These are phyloP conservation scores for Emmonsiellopsis sp. DNA, from an alignment of 2,329 filamentous ascomycete species.

Conservation along the genomic window DNA sequence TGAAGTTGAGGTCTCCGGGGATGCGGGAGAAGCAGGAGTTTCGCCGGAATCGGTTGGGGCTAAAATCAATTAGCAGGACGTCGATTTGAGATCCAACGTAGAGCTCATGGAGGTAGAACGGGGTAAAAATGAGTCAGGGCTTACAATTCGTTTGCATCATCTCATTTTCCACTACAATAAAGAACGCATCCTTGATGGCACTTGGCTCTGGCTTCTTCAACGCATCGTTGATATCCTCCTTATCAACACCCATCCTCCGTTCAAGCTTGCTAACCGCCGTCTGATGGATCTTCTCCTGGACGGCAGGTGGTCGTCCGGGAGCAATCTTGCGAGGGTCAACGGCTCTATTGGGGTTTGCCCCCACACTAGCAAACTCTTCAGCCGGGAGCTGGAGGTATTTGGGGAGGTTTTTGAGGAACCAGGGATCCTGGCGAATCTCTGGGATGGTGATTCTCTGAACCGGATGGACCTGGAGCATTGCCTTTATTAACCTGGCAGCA, in stretches of 20 bases:
- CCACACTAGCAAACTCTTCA: conserved; percentile 87
- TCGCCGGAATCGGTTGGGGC: conserved; percentile 24
- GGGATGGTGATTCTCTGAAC: conserved; percentile 89
- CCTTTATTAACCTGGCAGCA: conserved; percentile 65
- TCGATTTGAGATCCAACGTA: conserved; percentile 1
- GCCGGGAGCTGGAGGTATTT: conserved; percentile 77
- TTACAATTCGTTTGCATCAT: conserved; percentile 90
- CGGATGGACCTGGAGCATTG: conserved; percentile 91
- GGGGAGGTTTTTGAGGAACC: conserved; percentile 83
- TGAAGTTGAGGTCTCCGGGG: neutral
- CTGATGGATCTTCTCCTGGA: conserved; percentile 84
- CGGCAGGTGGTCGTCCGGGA: conserved; percentile 63
- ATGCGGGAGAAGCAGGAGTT: neutral
- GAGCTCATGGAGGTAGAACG: neutral
- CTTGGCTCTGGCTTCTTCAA: conserved; percentile 86
- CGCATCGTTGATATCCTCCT: conserved; percentile 89
- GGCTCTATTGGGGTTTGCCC: conserved; percentile 84
- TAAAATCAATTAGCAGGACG: conserved; percentile 10
- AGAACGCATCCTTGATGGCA: conserved; percentile 96
- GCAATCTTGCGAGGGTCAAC: conserved; percentile 77
- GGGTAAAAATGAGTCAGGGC: conserved; percentile 28
- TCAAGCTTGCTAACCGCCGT: conserved; percentile 92
- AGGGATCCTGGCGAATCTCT: conserved; percentile 85
- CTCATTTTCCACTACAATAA: conserved; percentile 96
- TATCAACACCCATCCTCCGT: conserved; percentile 95